Evolutionary conservation across 495 filamentous ascomycete genomes (phyloP), one percentile per base, ranked within the genome.

Genomic region (Clohesyomyces aquaticus): DNA sequence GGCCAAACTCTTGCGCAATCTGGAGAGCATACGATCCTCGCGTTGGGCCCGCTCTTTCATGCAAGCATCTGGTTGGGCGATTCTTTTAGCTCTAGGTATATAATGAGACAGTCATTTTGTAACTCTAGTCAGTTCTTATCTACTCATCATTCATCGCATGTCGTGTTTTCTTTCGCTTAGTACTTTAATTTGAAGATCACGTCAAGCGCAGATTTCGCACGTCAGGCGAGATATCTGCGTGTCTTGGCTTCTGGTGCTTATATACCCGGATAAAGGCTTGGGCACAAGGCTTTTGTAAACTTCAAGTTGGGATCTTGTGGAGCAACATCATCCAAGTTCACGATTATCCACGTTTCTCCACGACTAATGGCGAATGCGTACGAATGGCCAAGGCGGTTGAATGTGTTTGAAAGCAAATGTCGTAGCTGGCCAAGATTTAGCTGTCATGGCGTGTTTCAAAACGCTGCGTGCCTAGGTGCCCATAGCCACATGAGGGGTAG

Each of bases 261-360:
- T 38, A n/a, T 49, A 19, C 28, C 60, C 60, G 60, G 60, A 27
- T 63, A 56, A 63, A 55, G 2, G 53, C 59, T 50, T 53, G 48
- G 59, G 23, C 19, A 43, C 2, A 61, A 47, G 29, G 48, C 59
- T 53, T 61, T 55, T 43, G 32, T 43, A 32, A 47, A 61, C 59
- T 11, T 23, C 12, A 10, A 4, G 18, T 32, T 19, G 29, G 25
- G 16, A 22, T 23, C 21, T 45, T 4, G 29, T n/a, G 14, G 29
- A 18, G 18, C 19, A 42, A 32, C 53, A 22, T n/a, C 10, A 48
- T 23, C 48, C 48, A 25, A 26, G 48, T 52, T 18, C 26, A 8
- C 9, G 12, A 52, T 28, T 23, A 6, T n/a, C 22, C 12, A 12
- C 22, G 26, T 3, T 10, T 28, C 19, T 28, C 8, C 16, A 10